A percentile compares a stretch with the other conserved stretches of the same genome.
phyloP scores from a whole-genome alignment of 1,284 basidiomycete genomes.

The Apiotrichum laibachii region DNA sequence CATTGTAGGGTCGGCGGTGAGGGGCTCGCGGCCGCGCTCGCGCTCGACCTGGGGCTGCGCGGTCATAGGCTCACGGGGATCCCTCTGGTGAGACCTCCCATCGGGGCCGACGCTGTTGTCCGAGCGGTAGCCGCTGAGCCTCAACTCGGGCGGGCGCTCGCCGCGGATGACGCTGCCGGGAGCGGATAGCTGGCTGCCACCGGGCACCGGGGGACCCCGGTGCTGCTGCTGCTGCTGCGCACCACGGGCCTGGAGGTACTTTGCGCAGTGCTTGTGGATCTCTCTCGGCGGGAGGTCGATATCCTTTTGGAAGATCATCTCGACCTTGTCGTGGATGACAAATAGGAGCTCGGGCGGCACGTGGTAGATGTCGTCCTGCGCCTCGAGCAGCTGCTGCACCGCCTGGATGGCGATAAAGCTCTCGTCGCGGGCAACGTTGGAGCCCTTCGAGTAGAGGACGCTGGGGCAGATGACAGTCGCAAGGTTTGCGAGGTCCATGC shows the following conservation, averaged over 20 bases:
- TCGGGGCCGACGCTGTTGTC: constrained; percentile 19
- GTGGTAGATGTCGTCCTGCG: constrained; percentile 89
- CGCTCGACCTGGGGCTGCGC: not conserved
- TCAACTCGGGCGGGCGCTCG: constrained; percentile 24
- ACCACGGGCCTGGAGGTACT: constrained; percentile 57
- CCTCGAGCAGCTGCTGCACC: constrained; percentile 78
- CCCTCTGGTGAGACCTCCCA: not conserved
- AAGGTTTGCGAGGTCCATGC: constrained; percentile 95
- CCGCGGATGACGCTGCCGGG: not conserved
- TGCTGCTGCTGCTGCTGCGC: not conserved
- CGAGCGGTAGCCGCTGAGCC: constrained; percentile 28
- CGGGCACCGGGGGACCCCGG: not conserved
- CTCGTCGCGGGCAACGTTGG: constrained; percentile 86
- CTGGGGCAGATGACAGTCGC: constrained; percentile 98
- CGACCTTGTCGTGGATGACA: constrained; percentile 68
- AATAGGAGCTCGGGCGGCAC: constrained; percentile 81
- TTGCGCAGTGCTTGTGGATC: constrained; percentile 83
- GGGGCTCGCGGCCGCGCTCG: not conserved
- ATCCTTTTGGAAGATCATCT: constrained; percentile 76
- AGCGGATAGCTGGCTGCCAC: not conserved
- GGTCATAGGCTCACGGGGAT: not conserved
- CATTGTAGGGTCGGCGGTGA: not conserved
- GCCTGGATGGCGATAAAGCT: constrained; percentile 87
- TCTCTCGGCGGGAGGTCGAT: constrained; percentile 83
- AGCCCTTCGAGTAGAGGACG: constrained; percentile 80